Evolutionary conservation across 139 green algal species (phyloP), one percentile per base, ranked within the genome.

Genomic region (Coelastrella sp.): DNA sequence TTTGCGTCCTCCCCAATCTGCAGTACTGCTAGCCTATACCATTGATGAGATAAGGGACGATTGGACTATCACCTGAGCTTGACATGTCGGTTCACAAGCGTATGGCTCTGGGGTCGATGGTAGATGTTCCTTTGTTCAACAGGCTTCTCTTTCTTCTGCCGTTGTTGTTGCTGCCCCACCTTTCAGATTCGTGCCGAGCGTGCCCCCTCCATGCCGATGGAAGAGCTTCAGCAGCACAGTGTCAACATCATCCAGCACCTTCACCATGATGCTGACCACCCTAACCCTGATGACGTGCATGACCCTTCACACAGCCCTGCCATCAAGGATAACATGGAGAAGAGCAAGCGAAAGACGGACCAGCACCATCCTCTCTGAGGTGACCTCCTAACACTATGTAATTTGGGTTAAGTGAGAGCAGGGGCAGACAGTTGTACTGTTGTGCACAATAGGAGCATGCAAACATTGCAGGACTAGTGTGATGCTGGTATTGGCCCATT

Each of bases 191-290:
- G 70, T 61, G 88, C 88, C 14, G 88, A 91, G 88, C 65, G 66
- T 25, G 80, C 80, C 4, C 65, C 57, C 7, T 65, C 56, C 20
- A 56, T 87, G 56, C 12, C 65, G 0, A 49, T 91, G 7, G 88
- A 88, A 22, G 79, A 88, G 57, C 24, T 91, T 35, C 79, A 88
- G 88, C 0, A 88, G 79, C 88, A 88, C 57, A 88, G 19, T 25
- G 65, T 91, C 6, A 84, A 90, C 22, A 84, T 90, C 57, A 75
- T 90, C 22, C 73, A 90, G 85, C 84, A 88, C 84, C 68, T 88
- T 20, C 84, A 88, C 68, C 65, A 88, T 35, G 84, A 70, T 58
- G 84, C 49, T 20, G 68, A 88, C 19, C 66, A 81, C 35, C 68
- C 84, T 6, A 22, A 79, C 10, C 82, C 82, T 66, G 82, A 87